These are phyloP conservation scores for Aspergillus novoparasiticus DNA, from an alignment of 2,329 filamentous ascomycete genomes.

Conservation along the genomic window DNA sequence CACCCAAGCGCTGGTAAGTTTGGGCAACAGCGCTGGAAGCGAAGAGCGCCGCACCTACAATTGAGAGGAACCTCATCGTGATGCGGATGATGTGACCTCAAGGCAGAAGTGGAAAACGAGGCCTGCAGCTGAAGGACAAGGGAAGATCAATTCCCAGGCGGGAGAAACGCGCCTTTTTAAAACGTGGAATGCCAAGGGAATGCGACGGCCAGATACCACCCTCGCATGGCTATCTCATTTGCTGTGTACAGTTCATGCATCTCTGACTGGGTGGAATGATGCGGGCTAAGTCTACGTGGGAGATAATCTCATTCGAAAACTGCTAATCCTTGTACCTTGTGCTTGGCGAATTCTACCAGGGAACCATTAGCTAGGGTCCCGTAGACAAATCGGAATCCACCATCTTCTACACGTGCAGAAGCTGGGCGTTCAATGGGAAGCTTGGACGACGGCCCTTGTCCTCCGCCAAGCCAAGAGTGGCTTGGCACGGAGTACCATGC, in stretches of 20 bases:
- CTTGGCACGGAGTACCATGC: constrained; percentile 11
- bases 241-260: not conserved
- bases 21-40: constrained; percentile 44
- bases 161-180: constrained; percentile 6
- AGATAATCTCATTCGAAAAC: constrained; percentile 1
- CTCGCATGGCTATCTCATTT: not conserved
- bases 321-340: constrained; percentile 9
- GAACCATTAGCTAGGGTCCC: not conserved
- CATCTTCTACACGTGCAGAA: constrained; percentile 19
- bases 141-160: constrained; percentile 7
- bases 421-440: constrained; percentile 6
- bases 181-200: not conserved
- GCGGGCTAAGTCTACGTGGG: not conserved
- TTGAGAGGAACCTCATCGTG: constrained; percentile 29
- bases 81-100: not conserved
- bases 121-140: constrained; percentile 9
- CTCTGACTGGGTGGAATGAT: not conserved
- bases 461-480: constrained; percentile 7
- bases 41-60: constrained; percentile 28
- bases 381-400: constrained; percentile 14
- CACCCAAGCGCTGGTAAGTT: constrained; percentile 58
- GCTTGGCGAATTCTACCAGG: constrained; percentile 17
- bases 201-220: not conserved
- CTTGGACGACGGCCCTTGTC: constrained; percentile 2
- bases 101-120: not conserved